These are phyloP conservation scores for Aspergillus tubingensis DNA, from an alignment of 2,329 filamentous ascomycete genomes.

Conservation along the genomic window DNA sequence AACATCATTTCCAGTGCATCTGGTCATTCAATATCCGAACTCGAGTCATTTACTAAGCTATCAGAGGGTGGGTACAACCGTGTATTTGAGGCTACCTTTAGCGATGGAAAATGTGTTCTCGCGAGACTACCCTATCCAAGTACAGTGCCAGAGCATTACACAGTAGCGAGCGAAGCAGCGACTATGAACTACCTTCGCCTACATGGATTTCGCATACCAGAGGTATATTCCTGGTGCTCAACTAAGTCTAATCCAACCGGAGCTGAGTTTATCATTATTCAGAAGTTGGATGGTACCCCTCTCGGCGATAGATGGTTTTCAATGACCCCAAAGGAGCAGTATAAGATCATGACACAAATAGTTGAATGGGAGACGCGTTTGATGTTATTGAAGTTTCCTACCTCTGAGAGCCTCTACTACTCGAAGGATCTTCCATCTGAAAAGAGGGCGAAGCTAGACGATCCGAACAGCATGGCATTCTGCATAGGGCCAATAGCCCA, in stretches of 20 bases:
- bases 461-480: slow-evolving; percentile 18
- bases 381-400: slow-evolving; percentile 14
- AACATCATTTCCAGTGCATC: slow-evolving; percentile 17
- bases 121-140: slow-evolving; percentile 37
- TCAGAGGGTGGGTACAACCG: slow-evolving; percentile 42
- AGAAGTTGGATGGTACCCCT: slow-evolving; percentile 11
- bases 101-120: slow-evolving; percentile 30
- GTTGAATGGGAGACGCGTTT: slow-evolving; percentile 11
- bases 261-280: slow-evolving; percentile 16
- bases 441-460: neutral
- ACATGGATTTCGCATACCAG: slow-evolving; percentile 11
- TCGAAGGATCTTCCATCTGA: slow-evolving; percentile 4
- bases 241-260: slow-evolving; percentile 7
- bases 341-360: slow-evolving; percentile 12
- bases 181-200: slow-evolving; percentile 16
- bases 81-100: slow-evolving; percentile 32
- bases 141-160: slow-evolving; percentile 9
- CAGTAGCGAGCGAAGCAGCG: slow-evolving; percentile 13
- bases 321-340: slow-evolving; percentile 8
- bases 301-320: slow-evolving; percentile 12
- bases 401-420: slow-evolving; percentile 16
- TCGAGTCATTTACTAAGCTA: slow-evolving; percentile 31
- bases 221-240: slow-evolving; percentile 14
- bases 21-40: slow-evolving; percentile 11
- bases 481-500: slow-evolving; percentile 21